These are phyloP conservation scores for Pinus albicaulis DNA, from an alignment of 75 land plant species.

Conservation along the genomic window DNA sequence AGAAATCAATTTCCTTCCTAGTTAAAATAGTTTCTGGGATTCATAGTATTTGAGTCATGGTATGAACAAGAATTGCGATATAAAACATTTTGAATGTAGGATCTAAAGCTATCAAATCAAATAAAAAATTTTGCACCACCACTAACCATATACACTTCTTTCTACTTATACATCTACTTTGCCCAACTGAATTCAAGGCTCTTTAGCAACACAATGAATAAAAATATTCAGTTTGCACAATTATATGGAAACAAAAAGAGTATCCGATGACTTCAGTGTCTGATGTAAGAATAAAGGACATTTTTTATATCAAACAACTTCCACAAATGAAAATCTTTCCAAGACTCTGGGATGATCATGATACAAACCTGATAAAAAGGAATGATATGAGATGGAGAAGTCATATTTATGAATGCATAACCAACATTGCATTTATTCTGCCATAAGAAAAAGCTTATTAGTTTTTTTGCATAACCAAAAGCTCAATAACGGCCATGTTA, in stretches of 20 bases:
- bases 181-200: no score
- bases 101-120: background rate
- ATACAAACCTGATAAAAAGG: slow-evolving; percentile 29
- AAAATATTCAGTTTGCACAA: no score
- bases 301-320: background rate
- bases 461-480: slow-evolving; percentile 6
- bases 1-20: no score
- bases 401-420: slow-evolving; percentile 54
- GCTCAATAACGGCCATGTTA: background rate
- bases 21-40: no score
- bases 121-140: background rate
- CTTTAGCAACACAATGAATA: no score
- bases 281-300: background rate
- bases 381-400: slow-evolving; percentile 31
- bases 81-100: background rate
- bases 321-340: background rate
- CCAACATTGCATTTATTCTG: slow-evolving; percentile 72
- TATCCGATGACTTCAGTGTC: background rate
- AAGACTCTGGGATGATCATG: background rate
- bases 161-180: background rate
- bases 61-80: background rate
- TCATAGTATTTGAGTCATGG: no score
- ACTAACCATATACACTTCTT: background rate
- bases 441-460: slow-evolving; percentile 9
- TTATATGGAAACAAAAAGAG: no score